Evolutionary conservation across 345 rosid genomes (phyloP).

Genomic region (Noccaea bulbosa): DNA sequence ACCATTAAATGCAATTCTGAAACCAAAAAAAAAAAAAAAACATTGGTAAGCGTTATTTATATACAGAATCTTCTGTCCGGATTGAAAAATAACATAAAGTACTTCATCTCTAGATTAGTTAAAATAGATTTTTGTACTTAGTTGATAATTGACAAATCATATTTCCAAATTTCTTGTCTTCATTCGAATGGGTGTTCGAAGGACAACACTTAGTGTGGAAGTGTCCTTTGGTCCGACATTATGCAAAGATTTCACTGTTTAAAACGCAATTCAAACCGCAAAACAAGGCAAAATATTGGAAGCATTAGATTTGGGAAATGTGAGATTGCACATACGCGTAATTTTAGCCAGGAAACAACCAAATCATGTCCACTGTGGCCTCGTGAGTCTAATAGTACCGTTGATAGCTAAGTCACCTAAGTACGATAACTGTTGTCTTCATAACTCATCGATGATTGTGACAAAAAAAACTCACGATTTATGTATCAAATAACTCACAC

Average conservation of each 20-base stretch:
- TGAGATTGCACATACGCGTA: conserved; percentile 12
- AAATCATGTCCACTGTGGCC: conserved; percentile 32
- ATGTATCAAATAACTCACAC: no score
- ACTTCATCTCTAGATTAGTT: conserved; percentile 2
- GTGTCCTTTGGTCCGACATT: conserved; percentile 24
- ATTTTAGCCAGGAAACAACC: conserved; percentile 21
- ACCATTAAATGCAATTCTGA: background rate
- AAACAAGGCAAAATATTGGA: conserved; percentile 22
- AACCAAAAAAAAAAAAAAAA: background rate
- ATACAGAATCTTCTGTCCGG: conserved; percentile 4
- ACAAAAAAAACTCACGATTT: no score
- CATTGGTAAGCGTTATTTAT: background rate
- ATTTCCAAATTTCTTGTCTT: conserved; percentile 2
- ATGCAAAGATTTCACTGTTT: conserved; percentile 16
- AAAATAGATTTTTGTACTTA: conserved; percentile 17
- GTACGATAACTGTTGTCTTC: conserved; percentile 17
- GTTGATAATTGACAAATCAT: conserved; percentile 32
- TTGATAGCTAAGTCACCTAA: conserved; percentile 12
- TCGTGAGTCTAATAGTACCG: conserved; percentile 38
- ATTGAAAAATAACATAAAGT: conserved; percentile 9
- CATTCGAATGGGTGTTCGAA: conserved; percentile 18
- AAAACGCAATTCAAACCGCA: conserved; percentile 14
- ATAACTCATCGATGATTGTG: background rate
- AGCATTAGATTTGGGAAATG: conserved; percentile 36
- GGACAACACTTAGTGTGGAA: conserved; percentile 30